Conservation (phyloP, 2,329 filamentous ascomycete species). For the Coniochaeta pulveracea region DNA sequence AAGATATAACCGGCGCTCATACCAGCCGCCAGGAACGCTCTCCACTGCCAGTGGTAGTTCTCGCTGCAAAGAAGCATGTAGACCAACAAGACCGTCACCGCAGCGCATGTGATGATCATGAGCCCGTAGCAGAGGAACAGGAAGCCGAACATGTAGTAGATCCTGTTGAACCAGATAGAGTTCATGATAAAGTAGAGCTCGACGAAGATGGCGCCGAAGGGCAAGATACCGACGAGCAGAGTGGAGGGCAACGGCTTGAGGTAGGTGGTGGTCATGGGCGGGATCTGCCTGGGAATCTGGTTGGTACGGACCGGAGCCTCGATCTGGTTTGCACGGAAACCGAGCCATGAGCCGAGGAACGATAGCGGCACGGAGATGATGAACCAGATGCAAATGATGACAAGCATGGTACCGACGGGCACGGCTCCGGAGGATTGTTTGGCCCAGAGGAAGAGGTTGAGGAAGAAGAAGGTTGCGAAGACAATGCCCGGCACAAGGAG, state of each 20-base stretch:
- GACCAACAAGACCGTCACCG: constrained; percentile 85
- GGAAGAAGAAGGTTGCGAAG: constrained; percentile 80
- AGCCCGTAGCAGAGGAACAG: constrained; percentile 94
- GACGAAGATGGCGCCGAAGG: constrained; percentile 94
- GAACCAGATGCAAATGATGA: constrained; percentile 92
- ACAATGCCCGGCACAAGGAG: constrained; percentile 76
- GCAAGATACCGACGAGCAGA: constrained; percentile 82
- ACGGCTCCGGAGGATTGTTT: constrained; percentile 88
- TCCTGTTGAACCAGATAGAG: constrained; percentile 95
- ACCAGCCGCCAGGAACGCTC: constrained; percentile 82
- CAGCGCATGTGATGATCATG: constrained; percentile 91
- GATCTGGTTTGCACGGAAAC: constrained; percentile 64
- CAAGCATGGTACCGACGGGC: constrained; percentile 92
- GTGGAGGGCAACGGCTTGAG: constrained; percentile 81
- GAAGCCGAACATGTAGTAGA: constrained; percentile 99
- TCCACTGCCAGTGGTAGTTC: constrained; percentile 99
- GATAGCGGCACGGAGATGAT: constrained; percentile 89
- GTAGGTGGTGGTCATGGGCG: constrained; percentile 70
- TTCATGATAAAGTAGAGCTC: constrained; percentile 99
- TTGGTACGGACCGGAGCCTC: constrained; percentile 85
- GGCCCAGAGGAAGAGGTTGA: constrained; percentile 94
- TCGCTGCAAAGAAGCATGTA: constrained; percentile 95
- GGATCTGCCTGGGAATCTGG: constrained; percentile 95
- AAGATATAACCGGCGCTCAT: constrained; percentile 90
- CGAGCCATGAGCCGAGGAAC: constrained; percentile 82